A percentile compares a stretch with the other conserved stretches of the same genome.
These are phyloP conservation scores for Cymbopogon flexuosus DNA, from an alignment of 202 grass and related monocot genomes.

Conservation along the genomic window DNA sequence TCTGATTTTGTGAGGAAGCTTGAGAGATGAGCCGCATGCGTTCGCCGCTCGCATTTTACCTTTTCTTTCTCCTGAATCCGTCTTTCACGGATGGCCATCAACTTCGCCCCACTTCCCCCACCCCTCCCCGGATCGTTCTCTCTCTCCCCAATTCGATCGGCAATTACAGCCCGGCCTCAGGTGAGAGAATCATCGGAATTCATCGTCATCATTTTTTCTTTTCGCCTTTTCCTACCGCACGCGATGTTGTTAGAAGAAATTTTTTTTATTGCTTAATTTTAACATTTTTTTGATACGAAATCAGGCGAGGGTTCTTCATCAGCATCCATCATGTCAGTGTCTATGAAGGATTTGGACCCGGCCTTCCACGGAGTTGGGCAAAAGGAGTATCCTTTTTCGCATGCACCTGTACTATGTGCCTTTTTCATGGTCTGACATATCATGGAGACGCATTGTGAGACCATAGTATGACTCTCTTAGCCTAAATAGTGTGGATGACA, in stretches of 20 bases:
- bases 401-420: background rate
- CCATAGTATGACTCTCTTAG: background rate
- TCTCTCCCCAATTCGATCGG: conserved; percentile 4
- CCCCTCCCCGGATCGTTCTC: conserved; percentile 12
- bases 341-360: conserved; percentile 92
- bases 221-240: background rate
- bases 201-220: background rate
- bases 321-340: conserved; percentile 58
- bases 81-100: conserved; percentile 37
- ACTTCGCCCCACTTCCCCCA: conserved; percentile 1
- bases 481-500: background rate
- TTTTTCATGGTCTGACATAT: background rate
- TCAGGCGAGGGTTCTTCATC: conserved; percentile 36
- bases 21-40: background rate
- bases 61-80: conserved; percentile 22
- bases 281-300: conserved; percentile 44
- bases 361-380: conserved; percentile 78
- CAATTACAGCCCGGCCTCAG: conserved; percentile 12
- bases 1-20: background rate
- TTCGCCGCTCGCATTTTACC: conserved; percentile 21
- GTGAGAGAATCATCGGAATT: conserved; percentile 35
- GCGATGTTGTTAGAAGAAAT: background rate
- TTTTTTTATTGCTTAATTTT: background rate
- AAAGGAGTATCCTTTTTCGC: conserved; percentile 85
- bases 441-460: background rate